Base-by-base conservation (phyloP, 2,329 filamentous ascomycete genomes). In the Verticillium nonalfalfae region DNA sequence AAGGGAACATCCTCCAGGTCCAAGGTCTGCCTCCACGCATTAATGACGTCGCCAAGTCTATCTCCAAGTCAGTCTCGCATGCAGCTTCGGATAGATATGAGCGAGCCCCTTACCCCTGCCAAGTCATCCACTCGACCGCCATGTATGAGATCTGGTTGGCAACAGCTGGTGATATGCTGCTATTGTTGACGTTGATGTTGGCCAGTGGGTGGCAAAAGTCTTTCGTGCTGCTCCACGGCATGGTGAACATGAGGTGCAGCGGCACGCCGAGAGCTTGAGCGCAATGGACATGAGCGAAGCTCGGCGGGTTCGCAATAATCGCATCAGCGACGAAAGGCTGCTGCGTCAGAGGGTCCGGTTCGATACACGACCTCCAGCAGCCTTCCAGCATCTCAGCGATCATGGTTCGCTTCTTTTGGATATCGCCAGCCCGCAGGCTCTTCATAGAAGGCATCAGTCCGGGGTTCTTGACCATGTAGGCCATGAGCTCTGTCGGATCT, bases 141-240 rank as follows among this genome's bases (percentile, higher is more conserved):
- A 84, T 82, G 67, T 91, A 92, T 0, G 86, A 89, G 10, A 91
- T 80, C 66, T 87, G 90, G 66, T 91, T 91, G 1, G 87, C 82
- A 1, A 81, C 77, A 66, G 90, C 87, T 13, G 57, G 3, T 83
- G 85, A 64, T 56, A 61, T 65, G 14, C 61, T 62, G 21, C 21
- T 63, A 65, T 87, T 88, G 60, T 87, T 81, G 50, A 92, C 84
- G 62, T 86, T 81, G 39, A 92, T 84, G 63, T 90, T 90, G 0
- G 89, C 88, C 3, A 92, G 77, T 0, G 89, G 89, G 67, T 93
- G 89, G 0, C 88, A 87, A 62, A 92, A 91, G 0, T 84, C 81
- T 66, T 87, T 86, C 0, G 89, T 92, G 1, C 88, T 85, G 7
- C 87, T 88, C 84, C 88, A 92, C 0, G 89, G 90, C 88, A 92